Base-by-base conservation (phyloP, 805 yeast species). In the Clavispora phyllophila region DNA sequence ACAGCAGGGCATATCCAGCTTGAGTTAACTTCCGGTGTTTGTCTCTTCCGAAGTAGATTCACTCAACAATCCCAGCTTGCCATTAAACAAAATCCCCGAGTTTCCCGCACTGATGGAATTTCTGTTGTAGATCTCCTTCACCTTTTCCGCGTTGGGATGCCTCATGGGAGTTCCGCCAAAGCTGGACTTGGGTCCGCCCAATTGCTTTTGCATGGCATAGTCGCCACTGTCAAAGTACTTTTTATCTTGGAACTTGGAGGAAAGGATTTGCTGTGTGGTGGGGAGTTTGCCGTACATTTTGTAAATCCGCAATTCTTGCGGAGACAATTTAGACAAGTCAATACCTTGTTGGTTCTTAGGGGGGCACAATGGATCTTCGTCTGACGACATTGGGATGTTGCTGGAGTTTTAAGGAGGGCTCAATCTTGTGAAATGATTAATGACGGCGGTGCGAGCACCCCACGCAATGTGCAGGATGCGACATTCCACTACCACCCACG, bases 141-240 rank as follows among this genome's bases (percentile, higher is more conserved):
- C 81, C 57, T 75, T 72, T 50, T 78, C 83, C 34, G 79, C 78
- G 45, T 75, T 74, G 4, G 82, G 81, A 45, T 72, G 73, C 37
- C 66, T 67, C 57, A 76, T 55, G 8, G 73, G 67, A 2, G 68
- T 53, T 2, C 67, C 62, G 10, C 66, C 68, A 5, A 65, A 65
- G 54, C 54, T 66, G 44, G 51, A 42, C 38, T 56, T 57, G 31
- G 50, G 50, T 6, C 57, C 58, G 5, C 69, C 73, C 25, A 63
- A 51, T 51, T 69, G 76, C 44, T 70, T 70, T 43, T 81, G 85
- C 75, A 89, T 76, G 9, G 96, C 96, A 62, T 89, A 89, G 64
- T 89, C 97, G 9, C 96, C 96, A 48, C 95, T 84, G 58, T 89
- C 97, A 57, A 89, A 90, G 63, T 85, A 89, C 68, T 88, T 90